Base-by-base conservation (phyloP, 768 basidiomycete species). In the Boletellus ananas region DNA sequence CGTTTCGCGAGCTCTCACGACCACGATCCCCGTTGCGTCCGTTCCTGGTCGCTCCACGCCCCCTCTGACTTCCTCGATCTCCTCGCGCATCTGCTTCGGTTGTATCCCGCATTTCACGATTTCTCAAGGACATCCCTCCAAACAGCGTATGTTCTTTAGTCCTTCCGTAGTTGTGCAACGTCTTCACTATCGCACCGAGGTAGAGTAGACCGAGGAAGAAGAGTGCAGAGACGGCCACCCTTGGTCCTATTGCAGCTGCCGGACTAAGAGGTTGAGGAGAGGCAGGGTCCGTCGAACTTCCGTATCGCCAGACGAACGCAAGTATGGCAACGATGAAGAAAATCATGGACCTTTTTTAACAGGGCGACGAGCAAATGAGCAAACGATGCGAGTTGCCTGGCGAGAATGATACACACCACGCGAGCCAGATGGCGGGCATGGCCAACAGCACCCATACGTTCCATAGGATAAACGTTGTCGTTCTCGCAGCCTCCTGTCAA, bases 361-460 rank as follows among this genome's bases (percentile, higher is more conserved):
- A 23, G 13, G 17, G 34, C 12, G 18, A 20, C 16, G 45, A 35
- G 25, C 9, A 12, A 12, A 46, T 37, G 10, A 47, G 45, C 8
- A 17, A 29, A 27, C 18, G 13, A 17, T 18, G 18, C 4, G 41
- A 17, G 37, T 34, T n/a, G 2, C 18, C 17, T 37, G 17, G 39
- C 11, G 13, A 34, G 18, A 6, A 2, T 3, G 20, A 12, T 43
- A 69, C 65, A 25, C 33, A 82, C 85, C 84, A 89, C 8, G 84
- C 77, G 49, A 87, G 77, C 81, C 84, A 88, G 10, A 87, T 67
- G 0, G 77, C 79, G 0, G 87, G 87, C 72, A 83, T 75, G 0
- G 83, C 79, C 25, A 87, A 71, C 17, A 86, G 52, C 1, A 85
- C 77, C 83, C 84, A 85, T 16, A 85, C 79, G 52, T 87, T 87